Evolutionary conservation across 441 rosid genomes (phyloP), one percentile per base, ranked within the genome.

Genomic region (Erodium chrysanthum): DNA sequence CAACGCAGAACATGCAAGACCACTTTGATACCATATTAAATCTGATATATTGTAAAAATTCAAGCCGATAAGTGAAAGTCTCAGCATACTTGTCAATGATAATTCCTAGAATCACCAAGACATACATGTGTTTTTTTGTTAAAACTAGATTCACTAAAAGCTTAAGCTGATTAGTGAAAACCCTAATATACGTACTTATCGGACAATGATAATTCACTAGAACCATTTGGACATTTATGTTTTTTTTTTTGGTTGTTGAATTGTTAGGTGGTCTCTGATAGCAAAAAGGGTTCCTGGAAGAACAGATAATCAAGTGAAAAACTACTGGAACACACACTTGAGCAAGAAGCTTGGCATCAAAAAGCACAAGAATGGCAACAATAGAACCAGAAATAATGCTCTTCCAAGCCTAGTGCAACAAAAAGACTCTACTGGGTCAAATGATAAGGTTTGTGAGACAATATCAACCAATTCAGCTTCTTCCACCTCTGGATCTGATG

Each of bases 301-400:
- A 56, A 89, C 92, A 0, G 97, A 89, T 72, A 89, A 89, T 71
- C 92, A 88, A 75, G 92, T 89, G 82, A 89, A 92, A 76, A 92
- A 92, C 73, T 84, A 88, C 80, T 89, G 93, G 96, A 88, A 92
- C 72, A 80, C 87, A 37, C 90, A 81, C 81, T 80, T 89, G 74
- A 79, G 86, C 80, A 88, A 84, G 70, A 84, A 76, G 79, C 78
- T 80, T 2, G 86, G 80, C 27, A 79, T 77, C 67, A 73, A 70
- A 69, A 71, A 77, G 59, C 73, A 67, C 63, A 80, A 29, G 46
- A 46, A 10, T 46, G 18, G 14, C 5, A 9, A 46, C 0, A 46
- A 33, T 6, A 33, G 54, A 46, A 29, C 37, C 44, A 72, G 62
- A 59, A 56, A 70, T 65, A 56, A 70, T 65, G 68, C 61, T 71